Conservation (phyloP, 108 stramenopile genomes). For the Ochromonas danica region DNA sequence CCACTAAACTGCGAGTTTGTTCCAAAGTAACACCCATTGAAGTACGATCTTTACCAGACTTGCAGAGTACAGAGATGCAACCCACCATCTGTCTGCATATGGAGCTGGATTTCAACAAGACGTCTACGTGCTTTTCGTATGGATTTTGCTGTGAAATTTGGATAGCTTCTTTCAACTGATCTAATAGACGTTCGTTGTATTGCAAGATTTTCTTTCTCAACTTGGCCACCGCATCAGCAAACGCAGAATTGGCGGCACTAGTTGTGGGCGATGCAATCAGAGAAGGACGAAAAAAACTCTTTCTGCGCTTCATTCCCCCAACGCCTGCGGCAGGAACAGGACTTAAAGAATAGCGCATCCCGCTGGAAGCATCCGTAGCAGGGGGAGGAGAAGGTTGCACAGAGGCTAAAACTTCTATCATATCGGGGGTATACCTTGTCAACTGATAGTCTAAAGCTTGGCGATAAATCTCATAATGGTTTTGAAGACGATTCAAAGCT, state of each 20-base stretch:
- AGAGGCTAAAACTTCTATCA: neutral
- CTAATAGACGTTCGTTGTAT: neutral
- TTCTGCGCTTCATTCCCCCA: too few species aligned
- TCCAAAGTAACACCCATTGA: conserved; percentile 34
- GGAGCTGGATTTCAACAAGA: neutral
- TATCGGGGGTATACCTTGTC: neutral
- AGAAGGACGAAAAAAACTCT: too few species aligned
- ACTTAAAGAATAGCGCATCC: too few species aligned
- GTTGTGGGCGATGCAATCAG: too few species aligned
- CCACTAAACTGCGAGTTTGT: conserved; percentile 11
- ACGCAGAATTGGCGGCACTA: neutral
- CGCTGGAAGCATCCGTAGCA: neutral
- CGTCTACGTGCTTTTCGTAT: conserved; percentile 22
- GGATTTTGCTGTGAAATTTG: neutral
- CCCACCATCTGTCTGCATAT: conserved; percentile 2
- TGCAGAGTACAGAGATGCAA: conserved; percentile 3
- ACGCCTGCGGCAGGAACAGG: too few species aligned
- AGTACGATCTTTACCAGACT: conserved; percentile 34
- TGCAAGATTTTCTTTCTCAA: neutral
- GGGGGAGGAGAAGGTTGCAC: too few species aligned
- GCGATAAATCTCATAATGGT: neutral
- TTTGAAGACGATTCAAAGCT: neutral
- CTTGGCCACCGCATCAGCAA: neutral
- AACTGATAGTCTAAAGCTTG: conserved; percentile 1
- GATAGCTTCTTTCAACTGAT: conserved; percentile 2